Evolutionary conservation across 192 early-diverging fungal genomes (phyloP).

Genomic region (Jimgerdemannia flammicorona): DNA sequence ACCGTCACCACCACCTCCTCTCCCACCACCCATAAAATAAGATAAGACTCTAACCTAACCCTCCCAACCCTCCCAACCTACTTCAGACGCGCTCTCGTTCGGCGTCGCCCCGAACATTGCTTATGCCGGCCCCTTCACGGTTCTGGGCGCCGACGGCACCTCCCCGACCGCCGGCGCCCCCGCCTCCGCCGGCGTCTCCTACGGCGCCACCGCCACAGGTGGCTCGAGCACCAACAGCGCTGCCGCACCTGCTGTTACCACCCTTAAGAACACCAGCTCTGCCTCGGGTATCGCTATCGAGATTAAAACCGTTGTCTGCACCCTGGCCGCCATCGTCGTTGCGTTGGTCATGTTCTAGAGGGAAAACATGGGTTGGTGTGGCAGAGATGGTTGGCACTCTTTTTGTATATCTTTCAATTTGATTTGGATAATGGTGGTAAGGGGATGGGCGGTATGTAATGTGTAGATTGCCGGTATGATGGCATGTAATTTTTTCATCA

Average conservation of each 20-base stretch:
- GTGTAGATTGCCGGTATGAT: no score
- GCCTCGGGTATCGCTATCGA: not conserved
- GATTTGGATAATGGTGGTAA: no score
- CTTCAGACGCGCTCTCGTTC: constrained; percentile 25
- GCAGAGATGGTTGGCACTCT: not conserved
- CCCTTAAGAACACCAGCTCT: not conserved
- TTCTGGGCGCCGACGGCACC: constrained; percentile 16
- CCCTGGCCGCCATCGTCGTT: not conserved
- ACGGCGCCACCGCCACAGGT: constrained; percentile 8
- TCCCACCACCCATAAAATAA: not conserved
- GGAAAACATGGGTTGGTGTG: not conserved
- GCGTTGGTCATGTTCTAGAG: constrained; percentile 2
- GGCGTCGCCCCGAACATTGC: constrained; percentile 27
- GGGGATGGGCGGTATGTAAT: no score
- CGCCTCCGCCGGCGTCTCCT: constrained; percentile 2
- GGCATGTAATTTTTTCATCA: no score
- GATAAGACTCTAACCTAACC: no score
- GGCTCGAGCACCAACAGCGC: not conserved
- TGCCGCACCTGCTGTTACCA: not conserved
- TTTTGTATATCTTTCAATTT: no score
- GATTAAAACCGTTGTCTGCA: not conserved
- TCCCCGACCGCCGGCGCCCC: constrained; percentile 6
- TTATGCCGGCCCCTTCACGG: constrained; percentile 27
- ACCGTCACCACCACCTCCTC: not conserved
- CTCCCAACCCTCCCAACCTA: not conserved